These are phyloP conservation scores for Capsicum baccatum DNA, from an alignment of 257 asterid species.

Conservation along the genomic window DNA sequence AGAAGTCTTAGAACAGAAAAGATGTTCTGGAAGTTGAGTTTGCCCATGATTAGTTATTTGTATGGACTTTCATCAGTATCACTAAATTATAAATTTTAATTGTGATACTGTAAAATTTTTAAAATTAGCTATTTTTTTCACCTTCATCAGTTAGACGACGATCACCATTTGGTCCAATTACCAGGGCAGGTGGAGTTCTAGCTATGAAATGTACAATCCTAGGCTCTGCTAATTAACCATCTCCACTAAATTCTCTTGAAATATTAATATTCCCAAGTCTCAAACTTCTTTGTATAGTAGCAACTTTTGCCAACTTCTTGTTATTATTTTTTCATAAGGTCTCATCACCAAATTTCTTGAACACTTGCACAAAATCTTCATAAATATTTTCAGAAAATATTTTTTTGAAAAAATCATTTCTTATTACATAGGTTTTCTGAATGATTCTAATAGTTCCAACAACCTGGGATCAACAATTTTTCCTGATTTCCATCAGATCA, in stretches of 20 bases:
- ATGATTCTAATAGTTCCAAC: constrained; percentile 42
- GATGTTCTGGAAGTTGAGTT: neutral
- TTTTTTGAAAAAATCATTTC: constrained; percentile 44
- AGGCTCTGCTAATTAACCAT: neutral
- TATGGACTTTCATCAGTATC: no score
- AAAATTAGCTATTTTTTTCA: neutral
- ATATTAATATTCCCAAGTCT: constrained; percentile 22
- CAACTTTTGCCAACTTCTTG: neutral
- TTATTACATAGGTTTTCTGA: constrained; percentile 46
- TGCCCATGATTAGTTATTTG: no score
- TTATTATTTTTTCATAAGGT: neutral
- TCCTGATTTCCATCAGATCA: no score
- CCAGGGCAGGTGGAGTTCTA: constrained; percentile 27
- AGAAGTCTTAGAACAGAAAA: no score
- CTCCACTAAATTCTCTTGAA: neutral
- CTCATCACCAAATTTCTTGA: constrained; percentile 22
- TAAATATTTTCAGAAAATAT: neutral
- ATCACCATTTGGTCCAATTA: constrained; percentile 9
- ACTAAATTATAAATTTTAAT: no score
- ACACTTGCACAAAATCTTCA: constrained; percentile 28
- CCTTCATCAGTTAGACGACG: neutral
- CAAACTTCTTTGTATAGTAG: constrained; percentile 37
- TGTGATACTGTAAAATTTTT: no score
- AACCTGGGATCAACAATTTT: neutral
- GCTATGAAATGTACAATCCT: constrained; percentile 28